Evolutionary conservation across 345 rosid genomes (phyloP).

Genomic region (Clausena lansium): DNA sequence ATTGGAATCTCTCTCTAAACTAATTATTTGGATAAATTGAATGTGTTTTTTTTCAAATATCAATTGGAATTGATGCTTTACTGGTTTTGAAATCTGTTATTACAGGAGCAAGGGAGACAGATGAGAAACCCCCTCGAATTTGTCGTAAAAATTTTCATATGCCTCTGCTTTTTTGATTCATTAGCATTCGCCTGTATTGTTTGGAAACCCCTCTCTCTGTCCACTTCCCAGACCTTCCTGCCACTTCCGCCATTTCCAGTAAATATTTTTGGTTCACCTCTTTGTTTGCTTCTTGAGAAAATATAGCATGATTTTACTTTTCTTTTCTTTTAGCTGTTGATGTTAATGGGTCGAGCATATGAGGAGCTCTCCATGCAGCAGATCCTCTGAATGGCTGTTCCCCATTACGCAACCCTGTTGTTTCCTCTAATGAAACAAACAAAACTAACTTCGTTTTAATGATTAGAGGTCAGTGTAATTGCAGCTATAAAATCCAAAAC

Average conservation of each 20-base stretch:
- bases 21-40: too few species aligned
- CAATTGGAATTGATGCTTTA: too few species aligned
- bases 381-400: constrained; percentile 66
- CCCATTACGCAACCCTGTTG: constrained; percentile 25
- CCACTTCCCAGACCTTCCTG: constrained; percentile 67
- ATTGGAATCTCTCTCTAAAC: too few species aligned
- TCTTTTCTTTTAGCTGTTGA: constrained; percentile 34
- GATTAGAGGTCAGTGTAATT: constrained; percentile 59
- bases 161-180: constrained; percentile 22
- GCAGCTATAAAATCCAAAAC: constrained; percentile 53
- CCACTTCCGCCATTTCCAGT: constrained; percentile 37
- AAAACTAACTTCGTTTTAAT: constrained; percentile 43
- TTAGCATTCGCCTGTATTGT: constrained; percentile 42
- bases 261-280: constrained; percentile 18
- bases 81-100: too few species aligned
- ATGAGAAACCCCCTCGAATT: constrained; percentile 24
- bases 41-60: too few species aligned
- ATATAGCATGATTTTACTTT: background rate
- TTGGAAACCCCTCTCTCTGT: constrained; percentile 45
- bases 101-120: background rate
- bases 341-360: constrained; percentile 35
- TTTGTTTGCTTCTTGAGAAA: constrained; percentile 21
- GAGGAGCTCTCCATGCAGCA: constrained; percentile 60
- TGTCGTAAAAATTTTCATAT: constrained; percentile 9
- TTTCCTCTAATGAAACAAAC: constrained; percentile 30